Evolutionary conservation across 495 filamentous ascomycete species (phyloP).

Genomic region (Penicillium angulare): DNA sequence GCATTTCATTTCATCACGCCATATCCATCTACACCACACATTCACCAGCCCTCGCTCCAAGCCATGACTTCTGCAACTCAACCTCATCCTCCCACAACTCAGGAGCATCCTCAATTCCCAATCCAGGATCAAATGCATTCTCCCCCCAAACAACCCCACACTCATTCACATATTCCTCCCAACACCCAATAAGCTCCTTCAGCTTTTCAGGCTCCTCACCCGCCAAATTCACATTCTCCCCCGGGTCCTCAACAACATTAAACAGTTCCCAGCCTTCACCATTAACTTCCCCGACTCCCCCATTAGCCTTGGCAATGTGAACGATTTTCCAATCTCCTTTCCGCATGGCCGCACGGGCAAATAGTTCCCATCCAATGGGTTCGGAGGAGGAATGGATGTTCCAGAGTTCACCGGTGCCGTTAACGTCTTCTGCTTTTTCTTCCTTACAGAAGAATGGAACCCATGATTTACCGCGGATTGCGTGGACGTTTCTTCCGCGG

Average conservation of each 20-base stretch:
- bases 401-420: constrained; percentile 17
- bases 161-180: constrained; percentile 37
- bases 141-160: constrained; percentile 19
- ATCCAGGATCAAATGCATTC: constrained; percentile 8
- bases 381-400: constrained; percentile 13
- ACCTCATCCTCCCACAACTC: constrained; percentile 17
- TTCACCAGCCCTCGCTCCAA: constrained; percentile 11
- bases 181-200: constrained; percentile 31
- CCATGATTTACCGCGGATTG: constrained; percentile 16
- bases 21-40: neutral
- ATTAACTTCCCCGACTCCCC: constrained; percentile 2
- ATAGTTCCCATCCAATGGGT: constrained; percentile 36
- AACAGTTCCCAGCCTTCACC: constrained; percentile 33
- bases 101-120: constrained; percentile 9
- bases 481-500: constrained; percentile 9
- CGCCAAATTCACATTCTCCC: constrained; percentile 38
- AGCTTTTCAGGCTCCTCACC: constrained; percentile 23
- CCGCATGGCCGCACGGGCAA: constrained; percentile 35
- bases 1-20: neutral
- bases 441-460: constrained; percentile 6
- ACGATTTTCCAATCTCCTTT: constrained; percentile 42
- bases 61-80: constrained; percentile 14
- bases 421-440: constrained; percentile 7
- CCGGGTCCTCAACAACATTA: constrained; percentile 36
- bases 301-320: constrained; percentile 5